Percentiles rank a stretch among this genome's conserved stretches.
phyloP scores from a whole-genome alignment of 257 asterid species.

The Ehretia macrophylla region DNA sequence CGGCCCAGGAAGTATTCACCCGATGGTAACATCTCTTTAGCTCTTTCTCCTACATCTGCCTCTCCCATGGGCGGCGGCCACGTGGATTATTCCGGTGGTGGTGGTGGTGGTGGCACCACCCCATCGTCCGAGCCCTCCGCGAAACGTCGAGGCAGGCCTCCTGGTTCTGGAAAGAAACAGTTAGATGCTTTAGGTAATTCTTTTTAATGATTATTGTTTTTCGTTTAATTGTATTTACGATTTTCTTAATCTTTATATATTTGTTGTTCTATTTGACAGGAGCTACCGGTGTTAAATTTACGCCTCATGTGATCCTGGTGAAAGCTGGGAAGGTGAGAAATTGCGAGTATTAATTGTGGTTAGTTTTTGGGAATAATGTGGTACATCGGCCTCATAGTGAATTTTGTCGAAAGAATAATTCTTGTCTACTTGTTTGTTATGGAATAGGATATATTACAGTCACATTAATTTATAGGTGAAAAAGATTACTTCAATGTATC shows the following conservation, averaged over 20 bases:
- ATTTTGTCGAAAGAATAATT: neutral
- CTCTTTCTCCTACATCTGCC: slow-evolving; percentile 59
- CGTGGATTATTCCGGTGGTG: slow-evolving; percentile 29
- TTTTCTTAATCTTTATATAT: too few species aligned
- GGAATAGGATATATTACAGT: too few species aligned
- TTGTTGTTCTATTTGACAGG: slow-evolving; percentile 26
- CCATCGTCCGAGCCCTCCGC: slow-evolving; percentile 32
- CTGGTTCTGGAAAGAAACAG: slow-evolving; percentile 50
- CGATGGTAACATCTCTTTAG: slow-evolving; percentile 68
- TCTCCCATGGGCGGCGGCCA: slow-evolving; percentile 30
- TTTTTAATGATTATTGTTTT: neutral
- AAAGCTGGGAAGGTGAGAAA: slow-evolving; percentile 43
- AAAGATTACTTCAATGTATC: neutral
- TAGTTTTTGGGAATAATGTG: too few species aligned
- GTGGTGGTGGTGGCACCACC: slow-evolving; percentile 32
- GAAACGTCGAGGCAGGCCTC: slow-evolving; percentile 51
- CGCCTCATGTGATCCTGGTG: slow-evolving; percentile 50
- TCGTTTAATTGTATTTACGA: neutral
- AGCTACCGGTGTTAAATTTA: slow-evolving; percentile 42
- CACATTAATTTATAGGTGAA: too few species aligned
- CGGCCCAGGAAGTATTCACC: slow-evolving; percentile 86
- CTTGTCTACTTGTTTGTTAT: neutral
- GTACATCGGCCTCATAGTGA: too few species aligned
- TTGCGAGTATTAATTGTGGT: neutral
- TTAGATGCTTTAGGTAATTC: slow-evolving; percentile 42